Conservation (phyloP, 208 protist genomes). For the Jaenimonas drosophilae region DNA sequence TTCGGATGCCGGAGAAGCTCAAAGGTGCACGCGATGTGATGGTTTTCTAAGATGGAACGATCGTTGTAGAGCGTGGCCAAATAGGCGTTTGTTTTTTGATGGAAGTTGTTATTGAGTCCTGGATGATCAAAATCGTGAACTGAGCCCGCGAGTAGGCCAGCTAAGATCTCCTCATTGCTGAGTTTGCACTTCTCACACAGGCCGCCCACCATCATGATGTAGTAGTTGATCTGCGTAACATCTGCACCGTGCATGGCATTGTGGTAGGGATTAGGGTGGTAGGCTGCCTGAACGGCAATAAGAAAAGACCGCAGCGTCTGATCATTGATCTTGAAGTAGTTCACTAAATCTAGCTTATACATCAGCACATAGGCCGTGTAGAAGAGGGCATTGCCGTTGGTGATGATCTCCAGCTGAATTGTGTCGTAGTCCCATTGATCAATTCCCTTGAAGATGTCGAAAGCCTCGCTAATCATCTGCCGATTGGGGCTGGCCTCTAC, state of each 20-base stretch:
- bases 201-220: constrained; percentile 82
- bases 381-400: constrained; percentile 83
- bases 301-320: constrained; percentile 75
- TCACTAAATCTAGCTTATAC: constrained; percentile 83
- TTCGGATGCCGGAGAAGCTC: constrained; percentile 64
- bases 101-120: constrained; percentile 95
- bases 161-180: constrained; percentile 88
- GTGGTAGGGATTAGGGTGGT: constrained; percentile 90
- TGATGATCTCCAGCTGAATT: constrained; percentile 81
- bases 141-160: constrained; percentile 75
- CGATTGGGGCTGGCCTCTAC: constrained; percentile 36
- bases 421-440: constrained; percentile 86
- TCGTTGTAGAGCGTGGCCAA: constrained; percentile 93
- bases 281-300: constrained; percentile 70
- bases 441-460: constrained; percentile 78
- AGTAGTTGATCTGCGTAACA: constrained; percentile 90
- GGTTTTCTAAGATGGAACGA: constrained; percentile 91
- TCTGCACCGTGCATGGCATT: constrained; percentile 90
- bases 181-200: constrained; percentile 57
- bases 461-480: constrained; percentile 48
- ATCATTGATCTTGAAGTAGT: constrained; percentile 79
- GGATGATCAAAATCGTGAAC: constrained; percentile 97
- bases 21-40: constrained; percentile 88
- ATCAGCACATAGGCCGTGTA: constrained; percentile 75
- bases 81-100: constrained; percentile 84